phyloP scores from a whole-genome alignment of 805 yeast species.

The Cyberlindnera galapagoensis region DNA sequence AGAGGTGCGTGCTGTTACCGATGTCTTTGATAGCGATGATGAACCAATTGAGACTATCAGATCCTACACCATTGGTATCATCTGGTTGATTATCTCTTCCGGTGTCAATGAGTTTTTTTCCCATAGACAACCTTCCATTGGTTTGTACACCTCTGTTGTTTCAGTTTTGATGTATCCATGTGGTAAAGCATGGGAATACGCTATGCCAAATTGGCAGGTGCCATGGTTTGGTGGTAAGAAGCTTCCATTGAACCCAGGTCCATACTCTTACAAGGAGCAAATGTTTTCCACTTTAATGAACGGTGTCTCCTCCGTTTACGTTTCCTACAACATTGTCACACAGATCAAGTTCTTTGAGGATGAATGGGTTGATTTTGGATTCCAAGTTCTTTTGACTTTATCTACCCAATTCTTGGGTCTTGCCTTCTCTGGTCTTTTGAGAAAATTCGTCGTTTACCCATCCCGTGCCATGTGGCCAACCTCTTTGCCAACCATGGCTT shows the following conservation, averaged over 20 bases:
- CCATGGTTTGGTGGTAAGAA: slow-evolving; percentile 31
- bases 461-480: slow-evolving; percentile 49
- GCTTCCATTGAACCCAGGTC: slow-evolving; percentile 49
- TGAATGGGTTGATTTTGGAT: slow-evolving; percentile 36
- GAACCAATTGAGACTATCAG: slow-evolving; percentile 46
- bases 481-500: slow-evolving; percentile 39
- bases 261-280: slow-evolving; percentile 60
- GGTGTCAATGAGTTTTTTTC: slow-evolving; percentile 50
- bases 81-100: slow-evolving; percentile 47
- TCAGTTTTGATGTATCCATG: slow-evolving; percentile 40
- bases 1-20: slow-evolving; percentile 58
- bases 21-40: slow-evolving; percentile 41
- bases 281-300: slow-evolving; percentile 49
- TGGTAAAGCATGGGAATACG: slow-evolving; percentile 32
- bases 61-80: slow-evolving; percentile 29
- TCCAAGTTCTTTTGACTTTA: slow-evolving; percentile 43
- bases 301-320: slow-evolving; percentile 31
- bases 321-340: slow-evolving; percentile 30
- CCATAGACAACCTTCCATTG: slow-evolving; percentile 45
- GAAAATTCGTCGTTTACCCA: slow-evolving; percentile 49
- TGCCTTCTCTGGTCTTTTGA: slow-evolving; percentile 58
- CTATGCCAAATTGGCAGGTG: slow-evolving; percentile 41
- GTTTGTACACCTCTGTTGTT: slow-evolving; percentile 35
- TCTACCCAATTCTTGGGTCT: slow-evolving; percentile 59
- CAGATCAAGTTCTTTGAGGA: slow-evolving; percentile 26